phyloP scores from a whole-genome alignment of 2,329 filamentous ascomycete species.

The Aureobasidium zeae region DNA sequence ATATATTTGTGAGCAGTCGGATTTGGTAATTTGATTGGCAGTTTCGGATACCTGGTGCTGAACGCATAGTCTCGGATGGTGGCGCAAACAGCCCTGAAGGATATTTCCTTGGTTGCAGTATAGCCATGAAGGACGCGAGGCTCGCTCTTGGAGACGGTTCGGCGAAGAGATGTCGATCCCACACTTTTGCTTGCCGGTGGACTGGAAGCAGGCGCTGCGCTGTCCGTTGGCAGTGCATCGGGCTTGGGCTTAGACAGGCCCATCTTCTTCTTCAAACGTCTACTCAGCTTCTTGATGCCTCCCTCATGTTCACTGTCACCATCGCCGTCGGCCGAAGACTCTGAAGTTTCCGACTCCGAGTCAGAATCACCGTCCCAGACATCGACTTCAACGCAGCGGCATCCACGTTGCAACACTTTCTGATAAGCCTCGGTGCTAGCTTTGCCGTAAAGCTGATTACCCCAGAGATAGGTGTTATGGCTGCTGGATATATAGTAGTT shows the following conservation, averaged over 20 bases:
- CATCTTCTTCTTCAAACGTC: slow-evolving; percentile 24
- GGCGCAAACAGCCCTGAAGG: slow-evolving; percentile 77
- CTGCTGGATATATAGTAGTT: slow-evolving; percentile 94
- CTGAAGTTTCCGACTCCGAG: slow-evolving; percentile 20
- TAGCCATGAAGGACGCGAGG: slow-evolving; percentile 40
- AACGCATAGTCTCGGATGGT: slow-evolving; percentile 75
- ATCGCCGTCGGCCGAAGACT: slow-evolving; percentile 15
- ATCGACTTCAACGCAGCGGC: slow-evolving; percentile 88
- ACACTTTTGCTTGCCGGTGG: slow-evolving; percentile 9
- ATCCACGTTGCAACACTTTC: slow-evolving; percentile 64
- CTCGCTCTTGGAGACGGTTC: slow-evolving; percentile 19
- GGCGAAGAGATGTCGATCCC: slow-evolving; percentile 1
- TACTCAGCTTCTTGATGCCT: slow-evolving; percentile 28
- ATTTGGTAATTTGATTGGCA: not conserved
- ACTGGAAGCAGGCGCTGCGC: slow-evolving; percentile 6
- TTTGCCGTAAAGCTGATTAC: slow-evolving; percentile 72
- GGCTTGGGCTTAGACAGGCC: slow-evolving; percentile 19
- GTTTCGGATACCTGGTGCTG: slow-evolving; percentile 33
- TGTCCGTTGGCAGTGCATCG: slow-evolving; percentile 16
- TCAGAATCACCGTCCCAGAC: slow-evolving; percentile 71
- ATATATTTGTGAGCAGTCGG: not conserved
- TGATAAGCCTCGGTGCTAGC: slow-evolving; percentile 72
- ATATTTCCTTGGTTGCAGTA: slow-evolving; percentile 75
- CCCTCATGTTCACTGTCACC: slow-evolving; percentile 24
- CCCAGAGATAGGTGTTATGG: slow-evolving; percentile 86